phyloP scores from a whole-genome alignment of 129 eudicot species.

The Lonicera japonica region DNA sequence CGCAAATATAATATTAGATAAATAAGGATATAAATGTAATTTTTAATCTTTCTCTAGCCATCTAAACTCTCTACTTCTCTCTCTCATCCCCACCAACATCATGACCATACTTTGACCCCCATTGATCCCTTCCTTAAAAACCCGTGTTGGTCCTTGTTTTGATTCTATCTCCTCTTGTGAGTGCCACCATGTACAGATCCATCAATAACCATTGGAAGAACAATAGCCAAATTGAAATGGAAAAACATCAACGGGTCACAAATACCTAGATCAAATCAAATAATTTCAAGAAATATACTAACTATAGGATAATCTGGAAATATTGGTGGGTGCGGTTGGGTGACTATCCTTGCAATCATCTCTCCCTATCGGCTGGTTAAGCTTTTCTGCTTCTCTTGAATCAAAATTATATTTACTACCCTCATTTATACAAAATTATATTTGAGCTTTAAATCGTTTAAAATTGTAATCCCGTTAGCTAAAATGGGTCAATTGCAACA shows the following conservation, averaged over 20 bases:
- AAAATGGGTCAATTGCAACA: no score
- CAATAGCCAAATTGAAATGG: no score
- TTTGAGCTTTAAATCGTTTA: no score
- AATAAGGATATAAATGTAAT: no score
- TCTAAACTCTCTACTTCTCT: no score
- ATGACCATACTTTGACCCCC: conserved; percentile 44
- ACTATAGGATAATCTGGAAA: conserved; percentile 89
- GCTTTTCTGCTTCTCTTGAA: conserved; percentile 61
- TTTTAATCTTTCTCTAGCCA: no score
- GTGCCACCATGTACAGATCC: conserved; percentile 9
- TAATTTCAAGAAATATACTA: conserved; percentile 11
- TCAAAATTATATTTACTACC: no score
- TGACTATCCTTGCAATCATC: conserved; percentile 48
- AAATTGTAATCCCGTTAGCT: no score
- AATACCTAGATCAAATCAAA: conserved; percentile 43
- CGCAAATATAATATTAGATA: no score
- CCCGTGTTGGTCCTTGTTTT: conserved; percentile 62
- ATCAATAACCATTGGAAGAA: no score
- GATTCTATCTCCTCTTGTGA: conserved; percentile 67
- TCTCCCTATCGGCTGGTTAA: conserved; percentile 41
- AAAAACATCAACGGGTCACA: neutral
- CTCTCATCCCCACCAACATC: no score
- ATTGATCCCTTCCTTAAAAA: conserved; percentile 50
- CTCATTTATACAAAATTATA: no score
- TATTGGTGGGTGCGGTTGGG: conserved; percentile 48